Conservation (phyloP, 345 rosid genomes). For the Euphorbia lathyris region DNA sequence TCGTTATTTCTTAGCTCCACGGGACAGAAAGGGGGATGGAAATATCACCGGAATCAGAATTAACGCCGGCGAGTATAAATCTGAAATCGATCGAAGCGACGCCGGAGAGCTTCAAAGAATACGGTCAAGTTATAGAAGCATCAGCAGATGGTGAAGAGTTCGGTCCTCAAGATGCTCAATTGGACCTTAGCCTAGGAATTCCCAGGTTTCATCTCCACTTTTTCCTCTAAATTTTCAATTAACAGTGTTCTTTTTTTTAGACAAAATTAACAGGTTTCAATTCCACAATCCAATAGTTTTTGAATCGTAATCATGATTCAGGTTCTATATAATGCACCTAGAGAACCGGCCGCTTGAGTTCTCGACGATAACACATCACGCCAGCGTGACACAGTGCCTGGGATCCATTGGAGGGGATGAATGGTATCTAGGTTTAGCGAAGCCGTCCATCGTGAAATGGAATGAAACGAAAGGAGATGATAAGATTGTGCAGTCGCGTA, state of each 20-base stretch:
- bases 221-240: neutral
- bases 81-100: conserved; percentile 69
- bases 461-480: conserved; percentile 16
- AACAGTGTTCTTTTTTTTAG: too few species aligned
- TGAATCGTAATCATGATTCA: too few species aligned
- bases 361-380: conserved; percentile 66
- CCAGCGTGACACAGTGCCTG: conserved; percentile 81
- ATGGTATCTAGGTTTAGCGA: conserved; percentile 84
- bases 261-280: too few species aligned
- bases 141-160: conserved; percentile 52
- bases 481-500: conserved; percentile 28
- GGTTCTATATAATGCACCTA: conserved; percentile 64
- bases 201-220: conserved; percentile 45
- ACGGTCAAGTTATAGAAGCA: conserved; percentile 63
- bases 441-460: conserved; percentile 47
- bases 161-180: conserved; percentile 78
- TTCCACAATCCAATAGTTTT: neutral
- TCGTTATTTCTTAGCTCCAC: neutral
- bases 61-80: conserved; percentile 18
- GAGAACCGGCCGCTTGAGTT: conserved; percentile 41
- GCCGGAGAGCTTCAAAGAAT: conserved; percentile 59
- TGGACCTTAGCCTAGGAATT: conserved; percentile 59
- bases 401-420: conserved; percentile 70
- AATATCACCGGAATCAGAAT: neutral
- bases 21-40: neutral